A percentile compares a stretch with the other conserved stretches of the same genome.
These are phyloP conservation scores for Toxoplasma gondii DNA, from an alignment of 169 alveolate genomes.

Conservation along the genomic window DNA sequence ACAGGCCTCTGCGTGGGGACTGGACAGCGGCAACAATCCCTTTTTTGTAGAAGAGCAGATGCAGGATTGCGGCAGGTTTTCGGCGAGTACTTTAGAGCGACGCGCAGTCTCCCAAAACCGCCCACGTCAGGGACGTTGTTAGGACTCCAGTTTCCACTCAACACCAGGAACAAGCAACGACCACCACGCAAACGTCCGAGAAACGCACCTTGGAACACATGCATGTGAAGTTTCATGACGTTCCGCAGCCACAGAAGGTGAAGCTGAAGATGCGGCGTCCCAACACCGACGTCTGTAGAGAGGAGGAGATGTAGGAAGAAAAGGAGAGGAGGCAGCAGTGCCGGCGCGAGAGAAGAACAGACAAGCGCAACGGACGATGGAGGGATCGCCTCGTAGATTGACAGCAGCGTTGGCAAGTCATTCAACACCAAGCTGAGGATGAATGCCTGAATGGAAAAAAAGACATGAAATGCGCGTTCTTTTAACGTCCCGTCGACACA, in stretches of 20 bases:
- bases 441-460: slow-evolving; percentile 64
- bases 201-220: slow-evolving; percentile 59
- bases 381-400: slow-evolving; percentile 69
- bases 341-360: slow-evolving; percentile 68
- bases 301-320: slow-evolving; percentile 59
- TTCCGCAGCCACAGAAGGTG: slow-evolving; percentile 56
- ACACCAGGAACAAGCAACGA: too few species aligned
- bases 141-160: too few species aligned
- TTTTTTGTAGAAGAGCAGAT: too few species aligned
- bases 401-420: slow-evolving; percentile 51
- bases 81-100: too few species aligned
- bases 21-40: too few species aligned
- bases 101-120: too few species aligned
- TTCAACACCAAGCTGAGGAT: slow-evolving; percentile 74
- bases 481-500: too few species aligned
- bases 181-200: too few species aligned
- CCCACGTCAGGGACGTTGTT: too few species aligned
- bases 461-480: neutral
- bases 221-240: slow-evolving; percentile 49
- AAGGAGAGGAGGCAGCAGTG: slow-evolving; percentile 73
- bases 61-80: too few species aligned
- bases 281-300: slow-evolving; percentile 29
- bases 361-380: slow-evolving; percentile 57
- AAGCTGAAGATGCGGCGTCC: slow-evolving; percentile 49
- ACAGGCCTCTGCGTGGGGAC: too few species aligned